These are phyloP conservation scores for Curvularia sp. DNA, from an alignment of 2,329 filamentous ascomycete genomes.

Conservation along the genomic window DNA sequence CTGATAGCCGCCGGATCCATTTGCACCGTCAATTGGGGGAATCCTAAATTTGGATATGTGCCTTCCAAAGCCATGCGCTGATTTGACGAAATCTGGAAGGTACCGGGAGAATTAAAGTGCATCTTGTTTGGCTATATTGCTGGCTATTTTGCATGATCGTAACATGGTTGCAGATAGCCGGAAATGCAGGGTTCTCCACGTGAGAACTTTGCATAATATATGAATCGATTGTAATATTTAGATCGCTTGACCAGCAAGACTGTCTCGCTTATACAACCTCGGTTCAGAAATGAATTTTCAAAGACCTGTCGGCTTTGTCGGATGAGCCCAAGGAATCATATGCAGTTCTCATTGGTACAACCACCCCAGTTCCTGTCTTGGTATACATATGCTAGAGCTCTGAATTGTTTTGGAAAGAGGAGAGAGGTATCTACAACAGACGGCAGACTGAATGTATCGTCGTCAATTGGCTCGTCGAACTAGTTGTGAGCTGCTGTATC, in stretches of 20 bases:
- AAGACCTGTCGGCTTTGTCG: slow-evolving; percentile 9
- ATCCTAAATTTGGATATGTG: slow-evolving; percentile 27
- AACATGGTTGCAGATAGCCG: slow-evolving; percentile 37
- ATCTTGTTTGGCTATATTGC: slow-evolving; percentile 44
- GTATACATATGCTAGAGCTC: slow-evolving; percentile 3
- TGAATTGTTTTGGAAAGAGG: slow-evolving; percentile 9
- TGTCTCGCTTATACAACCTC: slow-evolving; percentile 16
- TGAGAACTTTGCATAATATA: slow-evolving; percentile 33
- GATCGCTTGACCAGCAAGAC: slow-evolving; percentile 19
- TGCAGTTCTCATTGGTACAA: slow-evolving; percentile 2
- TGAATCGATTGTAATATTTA: slow-evolving; percentile 19
- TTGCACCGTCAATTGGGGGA: slow-evolving; percentile 33
- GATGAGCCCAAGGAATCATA: slow-evolving; percentile 2
- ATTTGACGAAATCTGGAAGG: slow-evolving; percentile 31
- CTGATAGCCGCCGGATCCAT: slow-evolving; percentile 26
- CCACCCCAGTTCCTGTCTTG: slow-evolving; percentile 1
- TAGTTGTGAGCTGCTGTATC: background rate
- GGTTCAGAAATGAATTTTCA: slow-evolving; percentile 30
- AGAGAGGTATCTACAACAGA: background rate
- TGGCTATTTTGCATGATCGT: slow-evolving; percentile 41
- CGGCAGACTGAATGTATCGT: background rate
- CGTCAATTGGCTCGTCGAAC: background rate
- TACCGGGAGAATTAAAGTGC: slow-evolving; percentile 38
- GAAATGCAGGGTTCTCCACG: slow-evolving; percentile 28
- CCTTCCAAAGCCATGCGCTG: slow-evolving; percentile 12